Base-by-base conservation (phyloP, 768 basidiomycete genomes). In the Clavaria fumosa region DNA sequence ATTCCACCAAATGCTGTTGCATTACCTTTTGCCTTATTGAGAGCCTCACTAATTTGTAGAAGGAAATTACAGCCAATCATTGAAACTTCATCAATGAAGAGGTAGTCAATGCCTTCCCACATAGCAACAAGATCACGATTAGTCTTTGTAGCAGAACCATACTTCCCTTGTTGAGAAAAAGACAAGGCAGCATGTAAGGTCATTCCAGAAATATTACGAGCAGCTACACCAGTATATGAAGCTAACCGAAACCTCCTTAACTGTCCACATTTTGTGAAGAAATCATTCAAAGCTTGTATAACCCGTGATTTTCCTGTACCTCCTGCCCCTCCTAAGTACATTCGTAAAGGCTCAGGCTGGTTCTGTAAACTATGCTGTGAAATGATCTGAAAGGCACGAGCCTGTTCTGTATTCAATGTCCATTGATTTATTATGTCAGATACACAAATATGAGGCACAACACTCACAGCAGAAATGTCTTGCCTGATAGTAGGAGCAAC, bases 271-370 rank as follows among this genome's bases (percentile, higher is more conserved):
- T 24, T 2, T 0, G 32, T 26, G 44, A 64, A 65, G 30, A 57
- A 60, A 1, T 51, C 48, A 17, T 45, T 47, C 1, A 67, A 11
- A 0, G 61, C 59, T 26, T 55, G 41, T 2, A 67, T 56, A 2
- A 66, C 59, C 11, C 52, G 37, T 0, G 58, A 59, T 47, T 67
- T 69, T 0, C 66, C 64, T 1, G 64, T 66, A 1, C 65, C 64
- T 4, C 59, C 63, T 1, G 62, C 38, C 0, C 64, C 65, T 2
- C 45, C 47, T 0, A 67, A 9, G 17, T 53, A 58, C 60, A 66
- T 59, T 0, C 47, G 36, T 3, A 64, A 38, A 3, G 49, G 54
- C 5, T 45, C 31, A 2, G 33, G 14, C 4, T 46, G 10, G 6
- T 9, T 19, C 5, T 40, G 18, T 4, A 46, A 10, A 22, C 43